Conservation (phyloP, 1,139 yeast species). For the Magnusiomyces suaveolens region DNA sequence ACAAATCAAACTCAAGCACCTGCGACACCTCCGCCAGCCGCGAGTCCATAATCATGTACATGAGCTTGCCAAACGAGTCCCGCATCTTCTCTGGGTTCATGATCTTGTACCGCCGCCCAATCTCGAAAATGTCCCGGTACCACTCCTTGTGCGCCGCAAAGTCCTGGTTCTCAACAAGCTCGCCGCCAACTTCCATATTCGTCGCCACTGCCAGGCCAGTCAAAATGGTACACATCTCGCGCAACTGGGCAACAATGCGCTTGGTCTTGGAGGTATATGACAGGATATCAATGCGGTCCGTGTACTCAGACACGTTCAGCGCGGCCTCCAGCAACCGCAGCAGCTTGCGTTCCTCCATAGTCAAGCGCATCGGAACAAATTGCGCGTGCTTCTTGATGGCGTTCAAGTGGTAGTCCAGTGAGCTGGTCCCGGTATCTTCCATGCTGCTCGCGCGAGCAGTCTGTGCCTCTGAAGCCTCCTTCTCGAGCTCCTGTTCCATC, state of each 20-base stretch:
- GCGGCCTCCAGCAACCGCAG: conserved; percentile 59
- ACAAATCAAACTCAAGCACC: conserved; percentile 61
- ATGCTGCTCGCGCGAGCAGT: not conserved
- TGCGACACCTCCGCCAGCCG: conserved; percentile 55
- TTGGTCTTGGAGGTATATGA: conserved; percentile 54
- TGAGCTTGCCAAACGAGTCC: conserved; percentile 61
- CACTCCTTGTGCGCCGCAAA: conserved; percentile 57
- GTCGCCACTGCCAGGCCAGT: conserved; percentile 69
- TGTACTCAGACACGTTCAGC: conserved; percentile 61
- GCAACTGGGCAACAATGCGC: conserved; percentile 56
- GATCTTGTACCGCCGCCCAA: conserved; percentile 66
- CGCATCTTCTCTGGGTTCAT: conserved; percentile 75
- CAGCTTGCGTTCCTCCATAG: conserved; percentile 55
- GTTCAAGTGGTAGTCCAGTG: conserved; percentile 20
- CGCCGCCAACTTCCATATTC: conserved; percentile 55
- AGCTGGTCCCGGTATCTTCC: conserved; percentile 4
- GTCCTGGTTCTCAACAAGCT: conserved; percentile 37
- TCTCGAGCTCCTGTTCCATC: conserved; percentile 7
- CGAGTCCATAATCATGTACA: conserved; percentile 77
- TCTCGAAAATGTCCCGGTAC: conserved; percentile 58
- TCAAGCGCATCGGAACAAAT: conserved; percentile 57
- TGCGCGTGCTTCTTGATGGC: conserved; percentile 40
- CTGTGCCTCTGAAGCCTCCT: conserved; percentile 10
- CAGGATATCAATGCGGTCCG: conserved; percentile 61
- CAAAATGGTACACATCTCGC: conserved; percentile 62